Conservation (phyloP, 2,329 filamentous ascomycete genomes). For the Orbilia brochopaga region DNA sequence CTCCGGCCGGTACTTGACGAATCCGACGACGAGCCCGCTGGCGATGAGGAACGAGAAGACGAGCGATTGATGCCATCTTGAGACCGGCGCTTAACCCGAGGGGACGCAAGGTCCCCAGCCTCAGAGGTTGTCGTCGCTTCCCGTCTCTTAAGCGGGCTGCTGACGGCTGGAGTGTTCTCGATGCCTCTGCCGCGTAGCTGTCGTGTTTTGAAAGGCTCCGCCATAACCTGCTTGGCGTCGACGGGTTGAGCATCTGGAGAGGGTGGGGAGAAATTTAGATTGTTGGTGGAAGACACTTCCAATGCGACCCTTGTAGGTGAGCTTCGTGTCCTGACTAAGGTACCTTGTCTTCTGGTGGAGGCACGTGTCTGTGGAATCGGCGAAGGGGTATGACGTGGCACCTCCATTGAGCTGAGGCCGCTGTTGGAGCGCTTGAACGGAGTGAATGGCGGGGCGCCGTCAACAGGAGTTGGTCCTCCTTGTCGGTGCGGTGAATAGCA, state of each 20-base stretch:
- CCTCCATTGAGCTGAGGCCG: constrained; percentile 51
- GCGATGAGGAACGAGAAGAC: constrained; percentile 62
- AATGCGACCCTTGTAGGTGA: constrained; percentile 54
- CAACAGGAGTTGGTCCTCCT: constrained; percentile 54
- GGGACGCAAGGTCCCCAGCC: constrained; percentile 76
- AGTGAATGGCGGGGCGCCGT: constrained; percentile 53
- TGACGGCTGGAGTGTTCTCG: constrained; percentile 63
- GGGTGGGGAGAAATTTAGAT: constrained; percentile 53
- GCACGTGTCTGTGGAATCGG: constrained; percentile 51
- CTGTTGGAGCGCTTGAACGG: constrained; percentile 52
- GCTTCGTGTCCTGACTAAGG: constrained; percentile 51
- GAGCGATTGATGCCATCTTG: constrained; percentile 74
- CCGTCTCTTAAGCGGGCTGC: constrained; percentile 87
- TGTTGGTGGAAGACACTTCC: constrained; percentile 53
- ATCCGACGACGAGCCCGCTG: constrained; percentile 58
- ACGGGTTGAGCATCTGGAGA: constrained; percentile 48
- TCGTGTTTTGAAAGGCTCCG: constrained; percentile 60
- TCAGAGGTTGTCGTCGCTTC: constrained; percentile 90
- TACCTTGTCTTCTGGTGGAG: constrained; percentile 51
- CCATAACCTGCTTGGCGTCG: constrained; percentile 59
- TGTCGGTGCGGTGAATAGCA: constrained; percentile 54
- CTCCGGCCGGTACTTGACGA: constrained; percentile 58
- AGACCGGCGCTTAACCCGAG: constrained; percentile 85
- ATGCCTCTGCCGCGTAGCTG: constrained; percentile 60
- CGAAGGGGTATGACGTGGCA: constrained; percentile 52